Percentiles rank a stretch among this genome's conserved stretches.
Evolutionary conservation across 441 rosid species (phyloP).

Genomic region (Jatropha podagrica): DNA sequence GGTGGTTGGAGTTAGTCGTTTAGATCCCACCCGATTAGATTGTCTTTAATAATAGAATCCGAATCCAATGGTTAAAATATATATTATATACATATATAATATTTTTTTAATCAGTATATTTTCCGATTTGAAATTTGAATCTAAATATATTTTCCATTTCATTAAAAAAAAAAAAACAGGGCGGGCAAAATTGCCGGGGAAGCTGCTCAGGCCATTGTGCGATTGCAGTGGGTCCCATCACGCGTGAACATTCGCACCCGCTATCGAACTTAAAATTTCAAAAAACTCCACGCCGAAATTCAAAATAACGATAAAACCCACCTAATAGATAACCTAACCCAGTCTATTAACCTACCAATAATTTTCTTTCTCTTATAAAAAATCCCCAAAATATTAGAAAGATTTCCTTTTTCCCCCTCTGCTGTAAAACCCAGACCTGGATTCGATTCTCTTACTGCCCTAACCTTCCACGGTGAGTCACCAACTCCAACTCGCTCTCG

Average conservation of each 20-base stretch:
- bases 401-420: not conserved
- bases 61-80: too few relatives aligned
- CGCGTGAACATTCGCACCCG: not conserved
- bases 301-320: constrained; percentile 3
- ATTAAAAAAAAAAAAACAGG: not conserved
- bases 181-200: not conserved
- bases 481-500: not conserved
- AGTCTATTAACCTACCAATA: constrained; percentile 13
- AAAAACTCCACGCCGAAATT: not conserved
- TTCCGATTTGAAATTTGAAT: not conserved
- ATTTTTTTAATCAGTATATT: not conserved
- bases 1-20: too few relatives aligned
- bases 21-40: too few relatives aligned
- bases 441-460: constrained; percentile 4
- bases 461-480: constrained; percentile 2
- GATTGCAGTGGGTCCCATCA: not conserved
- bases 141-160: not conserved
- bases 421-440: constrained; percentile 1
- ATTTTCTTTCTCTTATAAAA: not conserved
- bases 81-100: too few relatives aligned
- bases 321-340: constrained; percentile 3
- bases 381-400: not conserved
- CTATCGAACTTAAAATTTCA: not conserved
- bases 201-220: not conserved
- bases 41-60: too few relatives aligned